A percentile compares a stretch with the other conserved stretches of the same genome.
These are phyloP conservation scores for Clavariopsis aquatica DNA, from an alignment of 495 filamentous ascomycete species.

Conservation along the genomic window DNA sequence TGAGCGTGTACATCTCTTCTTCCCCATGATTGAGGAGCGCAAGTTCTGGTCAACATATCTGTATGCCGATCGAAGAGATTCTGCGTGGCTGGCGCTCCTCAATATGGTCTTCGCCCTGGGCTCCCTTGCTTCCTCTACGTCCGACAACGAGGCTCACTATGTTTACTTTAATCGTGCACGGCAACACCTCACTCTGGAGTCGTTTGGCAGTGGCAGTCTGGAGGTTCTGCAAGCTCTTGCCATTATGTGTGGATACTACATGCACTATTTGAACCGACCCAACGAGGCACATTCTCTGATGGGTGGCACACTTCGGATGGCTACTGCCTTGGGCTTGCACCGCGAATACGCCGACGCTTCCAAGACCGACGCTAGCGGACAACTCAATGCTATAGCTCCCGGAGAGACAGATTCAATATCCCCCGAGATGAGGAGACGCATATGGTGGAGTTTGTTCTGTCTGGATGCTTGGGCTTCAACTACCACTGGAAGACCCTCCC, in stretches of 20 bases:
- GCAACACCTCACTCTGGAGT: conserved; percentile 66
- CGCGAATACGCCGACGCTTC: conserved; percentile 62
- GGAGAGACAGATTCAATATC: conserved; percentile 42
- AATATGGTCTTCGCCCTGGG: conserved; percentile 83
- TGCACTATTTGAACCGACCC: conserved; percentile 77
- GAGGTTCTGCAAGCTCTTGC: conserved; percentile 71
- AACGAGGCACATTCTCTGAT: conserved; percentile 71
- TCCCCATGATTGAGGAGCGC: conserved; percentile 76
- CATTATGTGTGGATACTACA: conserved; percentile 73
- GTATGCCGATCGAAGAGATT: conserved; percentile 64
- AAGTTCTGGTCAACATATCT: conserved; percentile 72
- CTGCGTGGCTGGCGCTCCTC: conserved; percentile 72
- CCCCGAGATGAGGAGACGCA: conserved; percentile 65
- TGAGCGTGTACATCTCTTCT: conserved; percentile 70
- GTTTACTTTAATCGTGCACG: conserved; percentile 72
- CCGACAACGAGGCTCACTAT: conserved; percentile 69
- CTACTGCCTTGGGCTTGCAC: conserved; percentile 71
- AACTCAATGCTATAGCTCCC: conserved; percentile 28
- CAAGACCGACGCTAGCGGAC: conserved; percentile 11
- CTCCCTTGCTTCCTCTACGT: conserved; percentile 68
- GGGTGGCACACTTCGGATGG: conserved; percentile 70
- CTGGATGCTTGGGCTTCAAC: conserved; percentile 78
- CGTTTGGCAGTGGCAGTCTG: conserved; percentile 67
- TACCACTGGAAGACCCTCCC: conserved; percentile 73
- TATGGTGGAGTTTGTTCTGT: conserved; percentile 81